Conservation (phyloP, 345 rosid genomes). For the Cochlearia excelsa region DNA sequence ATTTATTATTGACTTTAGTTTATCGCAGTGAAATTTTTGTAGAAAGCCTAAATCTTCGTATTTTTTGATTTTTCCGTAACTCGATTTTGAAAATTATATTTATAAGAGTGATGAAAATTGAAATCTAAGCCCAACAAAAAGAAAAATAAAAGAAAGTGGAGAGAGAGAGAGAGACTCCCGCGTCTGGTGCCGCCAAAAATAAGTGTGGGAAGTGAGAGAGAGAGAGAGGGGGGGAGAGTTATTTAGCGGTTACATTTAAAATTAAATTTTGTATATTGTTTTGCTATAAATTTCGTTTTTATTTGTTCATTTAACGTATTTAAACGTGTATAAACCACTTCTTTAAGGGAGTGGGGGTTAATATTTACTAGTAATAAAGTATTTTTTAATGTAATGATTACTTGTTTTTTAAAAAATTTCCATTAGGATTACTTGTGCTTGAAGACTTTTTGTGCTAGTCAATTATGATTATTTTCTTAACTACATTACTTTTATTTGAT, state of each 20-base stretch:
- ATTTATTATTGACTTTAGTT: neutral
- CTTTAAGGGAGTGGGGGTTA: too few relatives aligned
- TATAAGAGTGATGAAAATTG: conserved; percentile 16
- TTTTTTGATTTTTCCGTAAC: conserved; percentile 16
- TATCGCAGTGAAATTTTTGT: conserved; percentile 25
- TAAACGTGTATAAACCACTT: too few relatives aligned
- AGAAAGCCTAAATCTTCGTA: conserved; percentile 35
- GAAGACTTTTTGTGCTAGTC: conserved; percentile 35
- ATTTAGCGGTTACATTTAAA: conserved; percentile 48
- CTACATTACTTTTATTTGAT: neutral
- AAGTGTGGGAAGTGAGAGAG: conserved; percentile 44
- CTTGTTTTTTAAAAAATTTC: conserved; percentile 3
- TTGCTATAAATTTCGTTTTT: too few relatives aligned
- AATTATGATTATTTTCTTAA: conserved; percentile 19
- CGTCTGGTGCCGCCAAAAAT: conserved; percentile 85
- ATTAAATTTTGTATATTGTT: too few relatives aligned
- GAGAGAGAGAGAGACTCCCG: conserved; percentile 41
- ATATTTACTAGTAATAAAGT: neutral
- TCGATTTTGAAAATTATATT: conserved; percentile 13
- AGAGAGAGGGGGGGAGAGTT: conserved; percentile 45
- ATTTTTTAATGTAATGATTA: conserved; percentile 25
- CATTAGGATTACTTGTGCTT: conserved; percentile 26
- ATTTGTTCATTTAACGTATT: too few relatives aligned
- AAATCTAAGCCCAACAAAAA: conserved; percentile 17
- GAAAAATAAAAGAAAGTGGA: neutral